Evolutionary conservation across 2,329 filamentous ascomycete genomes (phyloP), one percentile per base, ranked within the genome.

Genomic region (Pyricularia pennisetigena): DNA sequence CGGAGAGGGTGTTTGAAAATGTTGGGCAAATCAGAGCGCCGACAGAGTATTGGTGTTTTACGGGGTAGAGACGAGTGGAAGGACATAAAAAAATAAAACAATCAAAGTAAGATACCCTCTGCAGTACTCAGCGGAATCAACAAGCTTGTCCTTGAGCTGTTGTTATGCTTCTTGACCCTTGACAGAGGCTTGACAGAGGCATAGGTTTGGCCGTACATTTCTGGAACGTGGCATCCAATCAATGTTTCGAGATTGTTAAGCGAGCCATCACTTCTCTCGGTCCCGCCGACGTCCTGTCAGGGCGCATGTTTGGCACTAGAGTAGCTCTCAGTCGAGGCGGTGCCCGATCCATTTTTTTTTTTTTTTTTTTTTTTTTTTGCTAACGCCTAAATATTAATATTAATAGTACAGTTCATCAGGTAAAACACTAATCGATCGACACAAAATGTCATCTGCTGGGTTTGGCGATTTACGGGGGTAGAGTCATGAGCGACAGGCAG

Each of bases 1-100:
- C 75, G 85, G 85, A 68, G 83, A 66, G n/a, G 67, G 68, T 12
- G 28, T 73, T 26, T 72, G 71, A 69, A 20, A n/a, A 16, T n/a
- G 2, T 30, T 12, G 30, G 63, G 8, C 16, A 35, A 4, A 35
- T 30, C 35, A 54, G n/a, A 29, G 29, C 29, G 20, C 54, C 63
- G 26, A 3, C 28, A n/a, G 1, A 3, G 10, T 10, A 68, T 14
- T 65, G 6, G 14, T 8, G 29, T 23, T 65, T 24, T 26, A 41
- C n/a, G 29, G 35, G 23, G 20, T 26, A 16, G 7, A 14, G 63
- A 49, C 20, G 41, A 49, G n/a, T 49, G 14, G 41, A n/a, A n/a
- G 41, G 41, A 49, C 20, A 49, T 20, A 49, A 49, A 32, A 32
- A n/a, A n/a, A 49, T 49, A 49, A 49, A n/a, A 49, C 32, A 7